Evolutionary conservation across 208 protist species (phyloP).

Genomic region (Sergeia podlipaevii): DNA sequence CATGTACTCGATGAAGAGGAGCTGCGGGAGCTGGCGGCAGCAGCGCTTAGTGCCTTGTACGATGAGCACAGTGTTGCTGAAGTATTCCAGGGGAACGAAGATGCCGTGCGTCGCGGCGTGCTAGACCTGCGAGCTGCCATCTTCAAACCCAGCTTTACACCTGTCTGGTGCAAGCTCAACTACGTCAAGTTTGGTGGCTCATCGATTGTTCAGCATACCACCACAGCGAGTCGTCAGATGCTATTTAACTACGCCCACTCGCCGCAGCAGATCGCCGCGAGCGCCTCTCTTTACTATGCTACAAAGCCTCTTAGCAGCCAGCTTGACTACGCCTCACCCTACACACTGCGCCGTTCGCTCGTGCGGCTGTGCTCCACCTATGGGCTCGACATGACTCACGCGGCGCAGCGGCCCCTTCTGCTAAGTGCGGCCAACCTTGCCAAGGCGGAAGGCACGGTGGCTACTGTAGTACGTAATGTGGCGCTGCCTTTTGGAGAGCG

Average conservation of each 20-base stretch:
- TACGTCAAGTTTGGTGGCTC: conserved; percentile 83
- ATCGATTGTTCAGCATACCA: conserved; percentile 72
- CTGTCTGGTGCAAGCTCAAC: conserved; percentile 67
- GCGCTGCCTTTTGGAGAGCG: conserved; percentile 45
- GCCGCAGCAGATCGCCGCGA: conserved; percentile 62
- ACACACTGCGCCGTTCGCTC: conserved; percentile 68
- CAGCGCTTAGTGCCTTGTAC: conserved; percentile 50
- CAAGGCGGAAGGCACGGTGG: conserved; percentile 54
- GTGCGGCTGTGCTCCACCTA: conserved; percentile 55
- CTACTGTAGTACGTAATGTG: conserved; percentile 21
- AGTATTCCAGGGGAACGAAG: conserved; percentile 40
- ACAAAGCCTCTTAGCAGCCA: conserved; percentile 70
- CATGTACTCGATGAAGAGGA: conserved; percentile 62
- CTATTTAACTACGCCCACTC: conserved; percentile 69
- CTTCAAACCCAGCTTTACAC: conserved; percentile 58
- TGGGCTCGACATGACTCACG: conserved; percentile 55
- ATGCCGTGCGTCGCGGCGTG: conserved; percentile 39
- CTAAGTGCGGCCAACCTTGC: conserved; percentile 50
- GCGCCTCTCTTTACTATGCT: conserved; percentile 73
- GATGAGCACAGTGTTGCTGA: conserved; percentile 19
- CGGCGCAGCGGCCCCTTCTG: conserved; percentile 65
- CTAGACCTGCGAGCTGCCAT: conserved; percentile 58
- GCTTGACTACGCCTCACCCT: conserved; percentile 82
- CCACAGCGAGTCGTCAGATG: conserved; percentile 62
- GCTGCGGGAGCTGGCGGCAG: conserved; percentile 44